These are phyloP conservation scores for Pyrenopolyporus hunteri DNA, from an alignment of 495 filamentous ascomycete species.

Conservation along the genomic window DNA sequence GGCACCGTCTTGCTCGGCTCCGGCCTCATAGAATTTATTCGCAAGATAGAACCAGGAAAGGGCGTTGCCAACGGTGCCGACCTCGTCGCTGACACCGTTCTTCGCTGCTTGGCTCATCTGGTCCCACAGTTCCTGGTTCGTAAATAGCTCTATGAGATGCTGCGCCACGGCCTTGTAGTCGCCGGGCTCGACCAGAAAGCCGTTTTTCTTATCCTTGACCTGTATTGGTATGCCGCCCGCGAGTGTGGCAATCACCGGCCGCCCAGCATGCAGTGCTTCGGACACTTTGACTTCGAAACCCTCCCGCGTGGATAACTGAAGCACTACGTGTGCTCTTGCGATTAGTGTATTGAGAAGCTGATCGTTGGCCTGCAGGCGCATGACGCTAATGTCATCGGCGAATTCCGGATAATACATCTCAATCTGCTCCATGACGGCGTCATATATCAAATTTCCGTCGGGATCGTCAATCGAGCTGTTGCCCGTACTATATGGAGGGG, in stretches of 20 bases:
- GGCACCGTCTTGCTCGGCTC: slow-evolving; percentile 45
- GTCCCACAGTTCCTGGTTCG: slow-evolving; percentile 65
- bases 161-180: slow-evolving; percentile 75
- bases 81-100: slow-evolving; percentile 77
- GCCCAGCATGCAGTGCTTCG: slow-evolving; percentile 84
- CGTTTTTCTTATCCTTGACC: slow-evolving; percentile 73
- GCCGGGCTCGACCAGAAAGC: slow-evolving; percentile 76
- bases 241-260: slow-evolving; percentile 78
- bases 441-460: slow-evolving; percentile 75
- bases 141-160: slow-evolving; percentile 73
- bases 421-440: slow-evolving; percentile 70
- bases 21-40: slow-evolving; percentile 60
- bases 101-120: slow-evolving; percentile 72
- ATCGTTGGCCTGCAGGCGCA: slow-evolving; percentile 79
- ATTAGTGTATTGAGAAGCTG: slow-evolving; percentile 84
- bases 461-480: slow-evolving; percentile 89
- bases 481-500: slow-evolving; percentile 51
- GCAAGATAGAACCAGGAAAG: slow-evolving; percentile 80
- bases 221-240: slow-evolving; percentile 86
- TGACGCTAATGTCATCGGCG: slow-evolving; percentile 68
- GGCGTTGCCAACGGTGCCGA: slow-evolving; percentile 81
- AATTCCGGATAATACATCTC: slow-evolving; percentile 60
- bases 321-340: slow-evolving; percentile 71
- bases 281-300: slow-evolving; percentile 93
- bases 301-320: slow-evolving; percentile 83